phyloP scores from a whole-genome alignment of 179 eudicot genomes.

The Pouteria campechiana region DNA sequence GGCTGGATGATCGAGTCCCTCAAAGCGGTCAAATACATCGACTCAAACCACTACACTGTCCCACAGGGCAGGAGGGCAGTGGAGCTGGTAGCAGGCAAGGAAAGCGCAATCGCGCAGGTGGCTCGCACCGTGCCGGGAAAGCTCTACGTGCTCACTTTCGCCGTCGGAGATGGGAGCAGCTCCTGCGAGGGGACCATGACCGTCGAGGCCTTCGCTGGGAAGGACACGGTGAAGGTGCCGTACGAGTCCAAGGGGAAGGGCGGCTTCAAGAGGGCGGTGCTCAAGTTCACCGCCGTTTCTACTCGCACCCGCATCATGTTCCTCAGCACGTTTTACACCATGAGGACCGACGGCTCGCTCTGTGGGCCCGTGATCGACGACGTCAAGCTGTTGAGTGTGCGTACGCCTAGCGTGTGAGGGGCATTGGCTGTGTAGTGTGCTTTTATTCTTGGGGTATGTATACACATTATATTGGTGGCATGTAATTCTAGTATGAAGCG shows the following conservation, averaged over 20 bases:
- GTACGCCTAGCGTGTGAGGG: neutral
- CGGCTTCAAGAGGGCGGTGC: slow-evolving; percentile 25
- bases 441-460: too few relatives aligned
- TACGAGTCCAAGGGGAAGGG: slow-evolving; percentile 45
- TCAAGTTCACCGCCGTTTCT: slow-evolving; percentile 28
- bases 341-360: slow-evolving; percentile 50
- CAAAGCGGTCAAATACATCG: slow-evolving; percentile 68
- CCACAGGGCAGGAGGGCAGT: slow-evolving; percentile 62
- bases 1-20: slow-evolving; percentile 71
- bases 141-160: slow-evolving; percentile 32
- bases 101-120: slow-evolving; percentile 46
- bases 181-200: slow-evolving; percentile 46
- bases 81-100: slow-evolving; percentile 59
- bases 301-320: slow-evolving; percentile 32
- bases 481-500: too few relatives aligned
- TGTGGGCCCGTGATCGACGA: slow-evolving; percentile 79
- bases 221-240: slow-evolving; percentile 12
- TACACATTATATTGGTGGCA: too few relatives aligned
- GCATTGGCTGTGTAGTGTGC: slow-evolving; percentile 3
- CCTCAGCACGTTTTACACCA: slow-evolving; percentile 40
- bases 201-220: slow-evolving; percentile 51
- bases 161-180: slow-evolving; percentile 42
- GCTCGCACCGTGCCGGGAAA: slow-evolving; percentile 31
- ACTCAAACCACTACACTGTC: slow-evolving; percentile 35
- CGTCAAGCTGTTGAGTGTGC: slow-evolving; percentile 42